Evolutionary conservation across 768 basidiomycete genomes (phyloP).

Genomic region (Fistulinella prunicolor): DNA sequence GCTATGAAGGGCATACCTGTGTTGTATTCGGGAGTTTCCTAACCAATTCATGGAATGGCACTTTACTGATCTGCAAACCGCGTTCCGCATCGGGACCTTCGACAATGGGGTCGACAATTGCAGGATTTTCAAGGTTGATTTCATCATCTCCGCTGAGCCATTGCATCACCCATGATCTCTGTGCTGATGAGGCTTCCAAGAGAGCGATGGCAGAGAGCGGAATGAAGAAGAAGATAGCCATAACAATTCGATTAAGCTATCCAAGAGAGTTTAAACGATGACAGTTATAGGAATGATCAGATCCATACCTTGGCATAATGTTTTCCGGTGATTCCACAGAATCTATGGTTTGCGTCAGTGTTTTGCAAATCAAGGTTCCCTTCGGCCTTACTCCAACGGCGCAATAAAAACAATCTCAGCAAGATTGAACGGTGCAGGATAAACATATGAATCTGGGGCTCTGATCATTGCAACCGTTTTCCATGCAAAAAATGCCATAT

Average conservation of each 20-base stretch:
- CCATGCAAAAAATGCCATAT: conserved; percentile 84
- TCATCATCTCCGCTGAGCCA: conserved; percentile 66
- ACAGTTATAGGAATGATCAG: background rate
- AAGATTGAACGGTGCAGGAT: conserved; percentile 92
- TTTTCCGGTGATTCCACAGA: conserved; percentile 44
- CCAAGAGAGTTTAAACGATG: conserved; percentile 3
- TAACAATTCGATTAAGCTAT: conserved; percentile 74
- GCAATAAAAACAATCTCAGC: conserved; percentile 77
- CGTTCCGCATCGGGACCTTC: conserved; percentile 50
- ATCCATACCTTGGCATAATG: conserved; percentile 56
- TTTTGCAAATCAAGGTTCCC: background rate
- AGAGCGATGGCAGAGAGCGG: conserved; percentile 74
- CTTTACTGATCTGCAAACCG: conserved; percentile 66
- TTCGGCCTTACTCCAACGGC: conserved; percentile 73
- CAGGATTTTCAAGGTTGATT: conserved; percentile 52
- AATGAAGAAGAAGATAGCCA: conserved; percentile 78
- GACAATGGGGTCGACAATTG: conserved; percentile 57
- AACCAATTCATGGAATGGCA: conserved; percentile 66
- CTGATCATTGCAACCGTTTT: conserved; percentile 86
- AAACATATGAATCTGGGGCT: conserved; percentile 77
- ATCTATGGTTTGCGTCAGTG: conserved; percentile 29
- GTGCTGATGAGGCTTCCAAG: conserved; percentile 59
- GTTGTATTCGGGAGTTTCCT: conserved; percentile 70
- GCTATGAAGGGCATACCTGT: conserved; percentile 48
- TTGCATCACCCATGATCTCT: conserved; percentile 60